Evolutionary conservation across 768 basidiomycete species (phyloP).

Genomic region (Boletus rex-veris): DNA sequence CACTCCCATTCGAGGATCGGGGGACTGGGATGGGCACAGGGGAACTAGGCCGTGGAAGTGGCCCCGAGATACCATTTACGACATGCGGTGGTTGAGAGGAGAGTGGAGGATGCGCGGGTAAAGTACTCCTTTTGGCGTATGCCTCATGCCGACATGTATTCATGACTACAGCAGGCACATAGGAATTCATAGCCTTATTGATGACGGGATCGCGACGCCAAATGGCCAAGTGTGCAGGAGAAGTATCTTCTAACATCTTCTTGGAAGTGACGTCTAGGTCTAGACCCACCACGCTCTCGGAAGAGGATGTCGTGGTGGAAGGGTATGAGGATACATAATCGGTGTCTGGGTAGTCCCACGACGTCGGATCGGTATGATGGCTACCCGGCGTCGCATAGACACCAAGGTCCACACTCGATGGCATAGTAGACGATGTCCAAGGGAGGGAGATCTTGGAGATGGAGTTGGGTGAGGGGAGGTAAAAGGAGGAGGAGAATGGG

Average conservation of each 20-base stretch:
- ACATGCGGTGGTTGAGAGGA: slow-evolving; percentile 11
- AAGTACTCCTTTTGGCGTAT: slow-evolving; percentile 6
- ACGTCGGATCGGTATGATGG: slow-evolving; percentile 48
- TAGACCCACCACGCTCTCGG: slow-evolving; percentile 32
- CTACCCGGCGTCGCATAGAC: slow-evolving; percentile 42
- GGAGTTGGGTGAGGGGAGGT: slow-evolving; percentile 44
- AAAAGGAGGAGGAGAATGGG: slow-evolving; percentile 56
- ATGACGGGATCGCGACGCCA: slow-evolving; percentile 31
- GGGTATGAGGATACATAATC: slow-evolving; percentile 50
- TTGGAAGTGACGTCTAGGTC: slow-evolving; percentile 32
- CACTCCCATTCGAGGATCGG: slow-evolving; percentile 29
- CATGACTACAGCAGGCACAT: slow-evolving; percentile 25
- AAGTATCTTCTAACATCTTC: slow-evolving; percentile 30
- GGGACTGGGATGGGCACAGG: slow-evolving; percentile 31
- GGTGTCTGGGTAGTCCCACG: slow-evolving; percentile 46
- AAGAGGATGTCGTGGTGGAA: slow-evolving; percentile 39
- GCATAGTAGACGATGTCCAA: slow-evolving; percentile 33
- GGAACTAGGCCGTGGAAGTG: slow-evolving; percentile 24
- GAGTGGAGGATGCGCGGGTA: slow-evolving; percentile 12
- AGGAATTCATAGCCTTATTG: slow-evolving; percentile 24
- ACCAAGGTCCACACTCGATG: slow-evolving; percentile 38
- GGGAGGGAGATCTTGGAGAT: slow-evolving; percentile 35
- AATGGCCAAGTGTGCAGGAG: slow-evolving; percentile 29
- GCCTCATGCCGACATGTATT: slow-evolving; percentile 28
- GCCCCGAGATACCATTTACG: slow-evolving; percentile 7